Evolutionary conservation across 805 yeast species (phyloP).

Genomic region (Starmerella apis): DNA sequence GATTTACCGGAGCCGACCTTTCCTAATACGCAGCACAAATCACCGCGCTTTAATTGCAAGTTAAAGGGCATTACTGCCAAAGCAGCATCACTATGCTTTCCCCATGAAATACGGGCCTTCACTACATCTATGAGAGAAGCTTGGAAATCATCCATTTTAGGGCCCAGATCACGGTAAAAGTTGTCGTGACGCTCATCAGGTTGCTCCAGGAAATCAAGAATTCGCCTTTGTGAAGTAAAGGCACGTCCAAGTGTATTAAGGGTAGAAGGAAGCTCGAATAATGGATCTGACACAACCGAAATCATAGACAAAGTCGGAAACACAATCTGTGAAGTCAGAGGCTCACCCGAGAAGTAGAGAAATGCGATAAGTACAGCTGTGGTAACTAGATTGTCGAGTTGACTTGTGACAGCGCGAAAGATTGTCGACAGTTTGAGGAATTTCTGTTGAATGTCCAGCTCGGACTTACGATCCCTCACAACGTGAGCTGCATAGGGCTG

Average conservation of each 20-base stretch:
- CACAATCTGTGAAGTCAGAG: slow-evolving; percentile 78
- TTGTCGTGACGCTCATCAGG: slow-evolving; percentile 11
- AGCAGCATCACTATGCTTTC: slow-evolving; percentile 20
- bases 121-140: slow-evolving; percentile 7
- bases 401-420: slow-evolving; percentile 60
- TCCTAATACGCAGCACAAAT: slow-evolving; percentile 75
- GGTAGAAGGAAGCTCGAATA: slow-evolving; percentile 12
- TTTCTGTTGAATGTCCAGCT: slow-evolving; percentile 42
- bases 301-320: slow-evolving; percentile 47
- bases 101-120: neutral
- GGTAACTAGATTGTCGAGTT: slow-evolving; percentile 74
- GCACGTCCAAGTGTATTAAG: slow-evolving; percentile 13
- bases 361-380: slow-evolving; percentile 78
- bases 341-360: slow-evolving; percentile 47
- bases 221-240: slow-evolving; percentile 14
- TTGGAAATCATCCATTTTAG: slow-evolving; percentile 20
- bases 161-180: neutral
- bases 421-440: slow-evolving; percentile 43
- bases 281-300: slow-evolving; percentile 43
- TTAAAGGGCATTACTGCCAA: slow-evolving; percentile 58
- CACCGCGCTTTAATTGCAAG: slow-evolving; percentile 62
- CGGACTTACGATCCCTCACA: slow-evolving; percentile 37
- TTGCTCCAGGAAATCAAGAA: slow-evolving; percentile 15
- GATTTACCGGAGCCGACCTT: slow-evolving; percentile 84
- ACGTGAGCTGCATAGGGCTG: slow-evolving; percentile 53